Percentiles rank a stretch among this genome's conserved stretches.
Conservation (phyloP, 192 early-diverging fungal species). For the Diversispora epigaea region DNA sequence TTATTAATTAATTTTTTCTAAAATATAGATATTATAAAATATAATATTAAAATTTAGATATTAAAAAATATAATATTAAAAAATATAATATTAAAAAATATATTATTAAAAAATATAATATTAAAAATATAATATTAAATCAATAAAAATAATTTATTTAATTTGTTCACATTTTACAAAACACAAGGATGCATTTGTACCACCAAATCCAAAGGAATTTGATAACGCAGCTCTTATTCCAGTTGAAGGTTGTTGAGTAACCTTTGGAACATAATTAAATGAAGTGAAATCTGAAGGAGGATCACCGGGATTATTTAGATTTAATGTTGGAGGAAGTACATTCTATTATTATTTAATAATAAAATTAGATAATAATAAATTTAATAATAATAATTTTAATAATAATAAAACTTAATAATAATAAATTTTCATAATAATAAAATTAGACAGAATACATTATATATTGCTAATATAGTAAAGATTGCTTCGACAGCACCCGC, state of each 20-base stretch:
- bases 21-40: too few species aligned
- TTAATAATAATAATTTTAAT: neutral
- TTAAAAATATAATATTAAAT: too few species aligned
- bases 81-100: too few species aligned
- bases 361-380: neutral
- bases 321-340: slow-evolving; percentile 82
- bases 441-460: slow-evolving; percentile 48
- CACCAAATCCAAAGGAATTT: slow-evolving; percentile 94
- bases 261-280: slow-evolving; percentile 79
- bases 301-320: slow-evolving; percentile 60
- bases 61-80: too few species aligned
- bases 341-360: slow-evolving; percentile 45
- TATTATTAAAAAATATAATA: too few species aligned
- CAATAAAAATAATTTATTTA: too few species aligned
- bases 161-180: slow-evolving; percentile 51
- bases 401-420: neutral
- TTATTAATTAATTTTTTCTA: too few species aligned
- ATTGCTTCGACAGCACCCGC: slow-evolving; percentile 94
- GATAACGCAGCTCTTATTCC: slow-evolving; percentile 68
- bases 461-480: slow-evolving; percentile 77
- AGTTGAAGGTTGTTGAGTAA: slow-evolving; percentile 63
- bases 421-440: neutral
- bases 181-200: slow-evolving; percentile 70
- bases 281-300: slow-evolving; percentile 50
- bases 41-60: too few species aligned